Conservation (phyloP, 257 asterid genomes). For the Solanum chilense region DNA sequence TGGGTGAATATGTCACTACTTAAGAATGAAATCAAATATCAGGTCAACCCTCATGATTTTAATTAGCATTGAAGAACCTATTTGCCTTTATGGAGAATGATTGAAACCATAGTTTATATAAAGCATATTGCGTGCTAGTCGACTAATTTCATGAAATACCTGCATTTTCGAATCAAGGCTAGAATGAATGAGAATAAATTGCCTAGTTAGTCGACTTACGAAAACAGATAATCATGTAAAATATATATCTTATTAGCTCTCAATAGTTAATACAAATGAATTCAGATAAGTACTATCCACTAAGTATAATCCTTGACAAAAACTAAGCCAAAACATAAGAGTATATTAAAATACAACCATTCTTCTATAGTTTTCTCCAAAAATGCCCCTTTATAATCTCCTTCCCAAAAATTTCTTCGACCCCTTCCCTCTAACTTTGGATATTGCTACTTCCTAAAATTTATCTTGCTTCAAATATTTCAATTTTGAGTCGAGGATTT, state of each 20-base stretch:
- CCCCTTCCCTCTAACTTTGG: background rate
- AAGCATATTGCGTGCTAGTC: background rate
- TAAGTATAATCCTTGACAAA: background rate
- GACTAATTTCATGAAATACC: too few species aligned
- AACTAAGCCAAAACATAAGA: background rate
- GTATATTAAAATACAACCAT: background rate
- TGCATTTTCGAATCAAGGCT: too few species aligned
- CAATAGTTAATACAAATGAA: background rate
- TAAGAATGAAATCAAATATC: background rate
- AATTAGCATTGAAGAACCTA: background rate
- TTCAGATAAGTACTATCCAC: background rate
- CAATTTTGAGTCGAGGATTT: rapidly evolving
- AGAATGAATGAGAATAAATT: too few species aligned
- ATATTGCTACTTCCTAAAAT: background rate
- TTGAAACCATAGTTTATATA: too few species aligned
- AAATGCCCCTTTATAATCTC: background rate
- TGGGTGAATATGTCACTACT: background rate
- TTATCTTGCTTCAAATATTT: too few species aligned
- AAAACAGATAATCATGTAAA: background rate
- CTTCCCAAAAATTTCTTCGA: background rate
- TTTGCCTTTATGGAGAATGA: too few species aligned
- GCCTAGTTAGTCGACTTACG: background rate
- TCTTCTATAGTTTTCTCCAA: background rate
- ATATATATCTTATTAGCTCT: background rate
- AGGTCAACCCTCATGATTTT: background rate